phyloP scores from a whole-genome alignment of 2,329 filamentous ascomycete species.

The Colletotrichum gigasporum region DNA sequence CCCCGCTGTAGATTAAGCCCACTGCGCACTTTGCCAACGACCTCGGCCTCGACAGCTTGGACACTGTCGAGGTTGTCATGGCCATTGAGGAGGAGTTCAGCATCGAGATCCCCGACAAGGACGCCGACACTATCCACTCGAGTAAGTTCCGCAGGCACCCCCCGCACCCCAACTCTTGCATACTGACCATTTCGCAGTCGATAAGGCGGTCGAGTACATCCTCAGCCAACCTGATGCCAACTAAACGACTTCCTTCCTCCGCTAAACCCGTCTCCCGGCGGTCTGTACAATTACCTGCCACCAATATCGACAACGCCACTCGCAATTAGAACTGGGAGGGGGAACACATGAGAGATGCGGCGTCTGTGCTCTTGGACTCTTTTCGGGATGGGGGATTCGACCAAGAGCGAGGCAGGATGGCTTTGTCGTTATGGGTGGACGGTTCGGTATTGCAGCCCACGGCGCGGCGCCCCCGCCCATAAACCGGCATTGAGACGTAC shows the following conservation, averaged over 20 bases:
- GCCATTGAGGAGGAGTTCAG: conserved; percentile 95
- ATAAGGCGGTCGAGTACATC: conserved; percentile 96
- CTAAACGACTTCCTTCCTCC: conserved; percentile 48
- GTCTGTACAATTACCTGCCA: conserved; percentile 33
- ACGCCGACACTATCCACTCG: conserved; percentile 92
- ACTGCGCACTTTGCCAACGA: conserved; percentile 95
- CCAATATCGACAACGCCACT: conserved; percentile 29
- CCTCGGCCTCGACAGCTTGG: conserved; percentile 94
- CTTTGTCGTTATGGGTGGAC: conserved; percentile 17
- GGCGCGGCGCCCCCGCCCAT: conserved; percentile 14
- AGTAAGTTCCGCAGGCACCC: conserved; percentile 65
- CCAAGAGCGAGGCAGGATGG: conserved; percentile 9
- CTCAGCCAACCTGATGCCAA: conserved; percentile 89
- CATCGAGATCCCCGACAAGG: conserved; percentile 98
- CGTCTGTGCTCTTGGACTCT: conserved; percentile 11
- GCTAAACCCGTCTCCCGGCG: conserved; percentile 28
- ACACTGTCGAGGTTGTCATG: conserved; percentile 99
- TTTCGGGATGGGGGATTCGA: conserved; percentile 2
- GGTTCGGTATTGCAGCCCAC: conserved; percentile 23
- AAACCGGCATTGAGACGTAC: conserved; percentile 34
- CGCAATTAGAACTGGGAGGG: conserved; percentile 22
- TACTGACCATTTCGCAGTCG: conserved; percentile 65
- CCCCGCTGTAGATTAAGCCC: conserved; percentile 74
- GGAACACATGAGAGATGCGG: conserved; percentile 16
- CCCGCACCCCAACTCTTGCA: not conserved